Percentiles rank a stretch among this genome's conserved stretches.
phyloP scores from a whole-genome alignment of 2,329 filamentous ascomycete genomes.

The Fusarium sp. region DNA sequence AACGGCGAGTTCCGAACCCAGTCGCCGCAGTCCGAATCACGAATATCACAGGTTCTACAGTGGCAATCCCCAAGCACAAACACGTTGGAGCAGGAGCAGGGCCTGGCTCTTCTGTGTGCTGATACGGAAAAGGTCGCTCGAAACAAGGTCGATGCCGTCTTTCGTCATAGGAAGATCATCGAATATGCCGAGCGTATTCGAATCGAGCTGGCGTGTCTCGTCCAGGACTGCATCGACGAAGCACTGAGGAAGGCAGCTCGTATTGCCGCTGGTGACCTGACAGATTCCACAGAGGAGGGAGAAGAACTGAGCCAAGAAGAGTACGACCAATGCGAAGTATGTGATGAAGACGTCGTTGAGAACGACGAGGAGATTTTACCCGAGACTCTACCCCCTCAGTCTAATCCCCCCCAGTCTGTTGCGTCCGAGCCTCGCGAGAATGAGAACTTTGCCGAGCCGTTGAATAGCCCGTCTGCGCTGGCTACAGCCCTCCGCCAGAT shows the following conservation, averaged over 20 bases:
- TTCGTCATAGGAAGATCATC: slow-evolving; percentile 90
- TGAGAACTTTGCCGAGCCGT: slow-evolving; percentile 35
- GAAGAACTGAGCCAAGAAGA: slow-evolving; percentile 57
- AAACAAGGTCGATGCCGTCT: slow-evolving; percentile 91
- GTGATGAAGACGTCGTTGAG: slow-evolving; percentile 52
- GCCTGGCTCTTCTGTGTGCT: slow-evolving; percentile 85
- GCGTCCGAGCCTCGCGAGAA: slow-evolving; percentile 20
- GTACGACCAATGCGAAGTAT: slow-evolving; percentile 39
- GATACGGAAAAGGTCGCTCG: slow-evolving; percentile 89
- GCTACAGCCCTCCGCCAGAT: slow-evolving; percentile 64
- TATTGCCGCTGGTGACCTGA: slow-evolving; percentile 86
- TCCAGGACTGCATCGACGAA: slow-evolving; percentile 95
- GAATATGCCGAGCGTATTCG: slow-evolving; percentile 97
- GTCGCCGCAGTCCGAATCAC: slow-evolving; percentile 94
- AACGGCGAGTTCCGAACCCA: slow-evolving; percentile 88
- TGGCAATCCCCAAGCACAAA: slow-evolving; percentile 96
- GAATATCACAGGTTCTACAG: slow-evolving; percentile 92
- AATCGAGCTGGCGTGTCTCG: slow-evolving; percentile 90
- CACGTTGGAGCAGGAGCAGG: slow-evolving; percentile 92
- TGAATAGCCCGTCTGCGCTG: slow-evolving; percentile 62
- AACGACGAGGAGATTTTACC: slow-evolving; percentile 31
- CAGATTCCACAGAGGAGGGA: slow-evolving; percentile 77
- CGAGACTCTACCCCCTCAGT: slow-evolving; percentile 26
- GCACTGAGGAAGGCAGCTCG: slow-evolving; percentile 90
- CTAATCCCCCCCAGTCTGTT: slow-evolving; percentile 22